A percentile compares a stretch with the other conserved stretches of the same genome.
phyloP scores from a whole-genome alignment of 2,329 filamentous ascomycete species.

The Ustulina deusta region DNA sequence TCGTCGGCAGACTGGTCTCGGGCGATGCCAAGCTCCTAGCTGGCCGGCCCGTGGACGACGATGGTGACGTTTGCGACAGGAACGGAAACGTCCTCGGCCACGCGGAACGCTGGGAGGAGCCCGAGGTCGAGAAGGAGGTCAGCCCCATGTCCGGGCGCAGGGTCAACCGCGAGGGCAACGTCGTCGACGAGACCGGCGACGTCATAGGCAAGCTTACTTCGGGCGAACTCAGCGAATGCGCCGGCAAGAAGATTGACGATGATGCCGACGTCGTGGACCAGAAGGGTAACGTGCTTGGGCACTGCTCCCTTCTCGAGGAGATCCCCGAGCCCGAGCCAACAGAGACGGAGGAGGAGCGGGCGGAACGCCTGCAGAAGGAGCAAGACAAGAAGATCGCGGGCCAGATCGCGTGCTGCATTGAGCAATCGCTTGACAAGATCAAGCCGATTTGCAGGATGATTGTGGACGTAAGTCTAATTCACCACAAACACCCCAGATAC shows the following conservation, averaged over 20 bases:
- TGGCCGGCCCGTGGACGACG: conserved; percentile 81
- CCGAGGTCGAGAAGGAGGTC: conserved; percentile 64
- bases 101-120: conserved; percentile 70
- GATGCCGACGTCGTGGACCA: conserved; percentile 78
- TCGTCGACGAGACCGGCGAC: conserved; percentile 69
- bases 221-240: conserved; percentile 72
- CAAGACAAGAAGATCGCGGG: conserved; percentile 81
- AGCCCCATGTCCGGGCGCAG: conserved; percentile 65
- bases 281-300: conserved; percentile 74
- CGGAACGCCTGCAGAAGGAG: conserved; percentile 67
- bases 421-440: conserved; percentile 84
- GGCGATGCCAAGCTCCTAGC: conserved; percentile 79
- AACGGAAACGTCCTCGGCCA: conserved; percentile 72
- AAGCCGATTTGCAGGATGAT: conserved; percentile 89
- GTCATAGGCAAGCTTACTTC: conserved; percentile 75
- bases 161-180: conserved; percentile 70
- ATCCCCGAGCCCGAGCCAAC: conserved; percentile 62
- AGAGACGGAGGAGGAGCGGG: conserved; percentile 70
- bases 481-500: neutral
- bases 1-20: conserved; percentile 77
- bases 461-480: conserved; percentile 69
- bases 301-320: conserved; percentile 74
- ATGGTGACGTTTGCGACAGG: conserved; percentile 84
- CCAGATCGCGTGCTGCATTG: conserved; percentile 78
- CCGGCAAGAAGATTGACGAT: conserved; percentile 76